Evolutionary conservation across 805 yeast genomes (phyloP), one percentile per base, ranked within the genome.

Genomic region (Candida sonorensis): DNA sequence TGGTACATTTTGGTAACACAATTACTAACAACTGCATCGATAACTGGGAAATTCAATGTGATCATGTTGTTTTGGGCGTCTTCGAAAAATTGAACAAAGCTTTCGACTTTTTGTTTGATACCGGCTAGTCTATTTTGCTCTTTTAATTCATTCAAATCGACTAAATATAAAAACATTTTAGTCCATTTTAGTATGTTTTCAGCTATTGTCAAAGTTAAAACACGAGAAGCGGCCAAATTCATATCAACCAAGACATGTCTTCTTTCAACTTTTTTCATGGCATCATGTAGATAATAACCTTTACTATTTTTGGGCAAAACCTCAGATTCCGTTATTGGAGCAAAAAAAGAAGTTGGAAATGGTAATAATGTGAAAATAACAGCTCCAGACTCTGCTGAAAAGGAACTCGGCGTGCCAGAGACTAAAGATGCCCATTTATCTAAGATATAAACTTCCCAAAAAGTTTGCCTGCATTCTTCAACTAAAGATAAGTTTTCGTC

Each of bases 181-280:
- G 56, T 48, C 59, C 59, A 55, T 40, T 46, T 51, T 10, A 48
- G 41, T 12, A 53, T 44, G 34, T 52, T 50, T 37, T 55, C 59
- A 14, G 53, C 40, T 15, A 54, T 41, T 3, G 57, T 47, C 26
- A 54, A 36, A 16, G 51, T 29, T 17, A 54, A 36, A 13, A 50
- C 40, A 23, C 41, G 41, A 3, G 59, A 51, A 10, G 54, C 41
- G 2, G 41, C 34, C 2, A 50, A 43, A 23, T 43, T 46, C 12
- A 51, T 36, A 35, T 53, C 58, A 17, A 51, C 33, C 17, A 54
- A 24, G 4, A 52, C 45, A 24, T 50, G 49, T 21, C 51, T 45
- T 5, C 40, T 34, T 30, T 52, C 51, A 9, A 54, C 33, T 24
- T 43, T 46, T 15, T 39, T 35, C 47, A 54, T 43, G 3, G 58